Conservation (phyloP, 106 monocot species). For the Alisma plantagoaquatica region DNA sequence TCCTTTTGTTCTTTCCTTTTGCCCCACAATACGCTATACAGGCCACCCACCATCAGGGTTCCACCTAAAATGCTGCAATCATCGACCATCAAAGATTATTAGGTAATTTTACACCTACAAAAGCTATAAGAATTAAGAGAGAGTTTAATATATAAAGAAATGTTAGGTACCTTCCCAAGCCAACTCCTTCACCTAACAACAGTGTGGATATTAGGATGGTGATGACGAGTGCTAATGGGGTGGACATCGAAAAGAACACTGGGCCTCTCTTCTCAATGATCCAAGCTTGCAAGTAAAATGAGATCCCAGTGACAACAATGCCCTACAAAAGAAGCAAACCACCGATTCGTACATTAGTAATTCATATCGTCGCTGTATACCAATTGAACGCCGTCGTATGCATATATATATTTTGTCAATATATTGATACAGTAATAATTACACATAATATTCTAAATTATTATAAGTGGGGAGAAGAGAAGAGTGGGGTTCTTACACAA, state of each 20-base stretch:
- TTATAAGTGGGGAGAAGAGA: not conserved
- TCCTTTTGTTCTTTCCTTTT: conserved; percentile 24
- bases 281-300: conserved; percentile 31
- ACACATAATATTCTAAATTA: not conserved
- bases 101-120: too few species aligned
- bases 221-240: conserved; percentile 17
- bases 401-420: not conserved
- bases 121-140: too few species aligned
- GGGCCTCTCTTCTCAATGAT: conserved; percentile 26
- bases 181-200: conserved; percentile 6
- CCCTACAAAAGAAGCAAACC: too few species aligned
- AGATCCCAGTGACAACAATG: conserved; percentile 17
- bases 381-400: too few species aligned
- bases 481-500: conserved; percentile 8
- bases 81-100: too few species aligned
- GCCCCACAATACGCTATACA: conserved; percentile 40
- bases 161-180: conserved; percentile 35
- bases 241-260: conserved; percentile 22
- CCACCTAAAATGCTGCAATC: conserved; percentile 41
- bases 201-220: conserved; percentile 11
- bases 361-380: too few species aligned
- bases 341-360: too few species aligned
- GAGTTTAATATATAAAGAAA: too few species aligned
- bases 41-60: conserved; percentile 28
- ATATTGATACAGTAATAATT: not conserved